Evolutionary conservation across 2,329 filamentous ascomycete species (phyloP).

Genomic region (Neurospora sp.): DNA sequence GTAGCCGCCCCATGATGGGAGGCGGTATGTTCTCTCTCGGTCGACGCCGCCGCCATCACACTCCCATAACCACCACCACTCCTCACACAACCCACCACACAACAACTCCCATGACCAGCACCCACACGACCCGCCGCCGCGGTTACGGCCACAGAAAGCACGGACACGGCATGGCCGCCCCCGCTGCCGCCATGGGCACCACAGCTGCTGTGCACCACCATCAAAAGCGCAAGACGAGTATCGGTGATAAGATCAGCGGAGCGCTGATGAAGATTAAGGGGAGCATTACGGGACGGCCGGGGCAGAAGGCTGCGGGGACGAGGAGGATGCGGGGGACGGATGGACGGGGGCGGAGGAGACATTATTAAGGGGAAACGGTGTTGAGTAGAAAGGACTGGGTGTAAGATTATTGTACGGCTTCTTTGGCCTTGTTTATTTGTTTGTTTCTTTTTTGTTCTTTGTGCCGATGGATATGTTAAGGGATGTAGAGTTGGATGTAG

Average conservation of each 20-base stretch:
- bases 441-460: background rate
- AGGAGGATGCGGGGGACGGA: slow-evolving; percentile 67
- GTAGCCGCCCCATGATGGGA: background rate
- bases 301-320: slow-evolving; percentile 67
- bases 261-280: slow-evolving; percentile 67
- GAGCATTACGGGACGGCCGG: slow-evolving; percentile 56
- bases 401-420: background rate
- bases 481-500: background rate
- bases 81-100: background rate
- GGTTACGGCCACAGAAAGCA: background rate
- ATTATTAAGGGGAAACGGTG: background rate
- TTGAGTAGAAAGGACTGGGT: background rate
- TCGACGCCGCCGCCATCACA: background rate
- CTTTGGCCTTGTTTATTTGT: background rate
- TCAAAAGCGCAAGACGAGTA: slow-evolving; percentile 55
- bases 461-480: background rate
- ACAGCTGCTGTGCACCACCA: slow-evolving; percentile 31
- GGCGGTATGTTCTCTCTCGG: too few relatives aligned
- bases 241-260: slow-evolving; percentile 71
- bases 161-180: background rate
- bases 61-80: background rate
- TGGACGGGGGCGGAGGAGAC: slow-evolving; percentile 39
- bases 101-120: background rate
- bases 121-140: background rate
- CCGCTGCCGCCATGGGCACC: background rate